Base-by-base conservation (phyloP, 2,329 filamentous ascomycete species). In the Fusarium verticillioides region DNA sequence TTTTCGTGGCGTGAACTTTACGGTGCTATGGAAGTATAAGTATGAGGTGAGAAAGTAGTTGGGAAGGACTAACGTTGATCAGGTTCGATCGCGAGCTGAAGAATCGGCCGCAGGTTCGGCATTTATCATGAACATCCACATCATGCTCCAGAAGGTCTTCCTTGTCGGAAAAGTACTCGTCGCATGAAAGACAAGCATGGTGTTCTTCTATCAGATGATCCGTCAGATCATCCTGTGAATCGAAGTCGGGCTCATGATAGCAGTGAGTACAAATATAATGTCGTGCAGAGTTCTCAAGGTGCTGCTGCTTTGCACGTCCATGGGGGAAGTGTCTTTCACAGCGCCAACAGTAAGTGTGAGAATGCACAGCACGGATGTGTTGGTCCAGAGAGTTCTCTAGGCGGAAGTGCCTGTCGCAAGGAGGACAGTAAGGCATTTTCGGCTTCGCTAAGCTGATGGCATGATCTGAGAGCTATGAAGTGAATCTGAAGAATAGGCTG, bases 71-170 rank as follows among this genome's bases (percentile, higher is more conserved):
- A 13, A 73, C 71, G 23, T 75, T 63, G 4, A 68, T 19, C 2
- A 73, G 50, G 54, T 77, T 73, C 1, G 69, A 76, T 2, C 30
- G 39, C 4, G 60, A 71, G 13, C 2, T 10, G 13, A 72, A 74
- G 23, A 36, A 63, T 5, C 32, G 15, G 9, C 13, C 15, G n/a
- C 77, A 78, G 1, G n/a, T 43, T 2, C 19, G 15, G 58, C 76
- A 79, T 49, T 50, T 63, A 32, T 73, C 23, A 15, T 79, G 76
- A 7, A 47, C 21, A 0, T 47, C 28, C 2, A 63, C 47, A 11
- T 72, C 54, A 40, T 78, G 75, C 11, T 67, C 28, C 3, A 40
- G 11, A 7, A 63, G 39, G 2, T 21, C 15, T 3, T 56, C 23
- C 2, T 63, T n/a, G 4, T 43, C 9, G 19, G 30, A 28, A 8